Percentiles rank a stretch among this genome's conserved stretches.
Evolutionary conservation across 2,329 filamentous ascomycete species (phyloP).

Genomic region (Neophaeococcomyces aloes): DNA sequence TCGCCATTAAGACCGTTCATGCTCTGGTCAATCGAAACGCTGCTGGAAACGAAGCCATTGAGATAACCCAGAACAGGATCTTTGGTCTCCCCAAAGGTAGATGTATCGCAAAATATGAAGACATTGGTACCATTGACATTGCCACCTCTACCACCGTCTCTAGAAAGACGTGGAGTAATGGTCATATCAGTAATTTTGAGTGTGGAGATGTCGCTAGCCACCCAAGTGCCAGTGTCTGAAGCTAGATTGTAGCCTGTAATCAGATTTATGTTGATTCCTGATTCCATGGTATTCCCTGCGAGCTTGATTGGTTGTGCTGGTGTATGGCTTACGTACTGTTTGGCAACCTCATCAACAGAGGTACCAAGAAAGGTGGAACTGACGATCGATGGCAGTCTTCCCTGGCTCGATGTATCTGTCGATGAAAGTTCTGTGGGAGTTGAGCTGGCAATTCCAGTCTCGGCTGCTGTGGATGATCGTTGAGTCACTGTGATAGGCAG

Average conservation of each 20-base stretch:
- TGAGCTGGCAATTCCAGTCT: background rate
- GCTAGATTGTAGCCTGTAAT: slow-evolving; percentile 23
- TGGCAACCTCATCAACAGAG: slow-evolving; percentile 20
- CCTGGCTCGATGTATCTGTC: background rate
- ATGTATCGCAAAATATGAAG: slow-evolving; percentile 27
- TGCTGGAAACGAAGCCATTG: slow-evolving; percentile 25
- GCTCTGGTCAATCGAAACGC: slow-evolving; percentile 23
- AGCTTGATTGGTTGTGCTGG: slow-evolving; percentile 17
- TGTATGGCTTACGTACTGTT: slow-evolving; percentile 22
- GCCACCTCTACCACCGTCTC: slow-evolving; percentile 27
- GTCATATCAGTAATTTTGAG: slow-evolving; percentile 15
- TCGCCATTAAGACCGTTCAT: slow-evolving; percentile 23
- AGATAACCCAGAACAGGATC: slow-evolving; percentile 18
- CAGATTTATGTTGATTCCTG: slow-evolving; percentile 23
- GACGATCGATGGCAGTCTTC: slow-evolving; percentile 14
- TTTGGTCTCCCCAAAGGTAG: slow-evolving; percentile 21
- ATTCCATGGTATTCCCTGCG: slow-evolving; percentile 16
- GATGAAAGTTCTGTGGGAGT: background rate
- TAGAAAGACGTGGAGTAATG: slow-evolving; percentile 22
- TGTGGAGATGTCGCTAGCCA: slow-evolving; percentile 10
- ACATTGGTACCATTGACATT: slow-evolving; percentile 25
- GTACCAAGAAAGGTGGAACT: slow-evolving; percentile 20
- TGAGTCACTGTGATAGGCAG: background rate
- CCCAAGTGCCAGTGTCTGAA: slow-evolving; percentile 21
- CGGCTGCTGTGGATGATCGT: background rate